phyloP scores from a whole-genome alignment of 2,329 filamentous ascomycete species.

The Aspergillus brasiliensis region DNA sequence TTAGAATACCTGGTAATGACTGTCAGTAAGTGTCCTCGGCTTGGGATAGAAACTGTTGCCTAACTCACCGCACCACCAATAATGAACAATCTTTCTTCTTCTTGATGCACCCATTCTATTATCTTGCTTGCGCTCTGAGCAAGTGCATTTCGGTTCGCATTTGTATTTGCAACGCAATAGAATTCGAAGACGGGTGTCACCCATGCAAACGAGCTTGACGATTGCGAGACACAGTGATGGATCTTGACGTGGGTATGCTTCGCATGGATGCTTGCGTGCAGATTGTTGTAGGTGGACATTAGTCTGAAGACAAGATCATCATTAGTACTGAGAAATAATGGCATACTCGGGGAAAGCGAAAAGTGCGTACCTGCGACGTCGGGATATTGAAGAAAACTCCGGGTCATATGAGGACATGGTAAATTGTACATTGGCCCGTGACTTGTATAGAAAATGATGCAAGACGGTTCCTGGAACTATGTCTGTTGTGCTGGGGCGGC shows the following conservation, averaged over 20 bases:
- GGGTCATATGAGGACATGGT: constrained; percentile 81
- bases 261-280: constrained; percentile 83
- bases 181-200: constrained; percentile 88
- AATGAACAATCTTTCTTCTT: constrained; percentile 94
- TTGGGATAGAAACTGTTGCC: neutral
- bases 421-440: constrained; percentile 91
- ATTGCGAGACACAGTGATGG: constrained; percentile 74
- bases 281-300: constrained; percentile 79
- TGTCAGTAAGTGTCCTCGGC: neutral
- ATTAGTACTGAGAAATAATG: neutral
- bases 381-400: constrained; percentile 62
- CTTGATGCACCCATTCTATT: constrained; percentile 85
- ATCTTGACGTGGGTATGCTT: constrained; percentile 85
- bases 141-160: constrained; percentile 62
- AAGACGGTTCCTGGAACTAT: constrained; percentile 79
- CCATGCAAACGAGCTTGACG: constrained; percentile 83
- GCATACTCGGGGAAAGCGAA: neutral
- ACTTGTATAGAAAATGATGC: constrained; percentile 95
- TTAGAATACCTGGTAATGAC: constrained; percentile 12
- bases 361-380: constrained; percentile 59
- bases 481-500: constrained; percentile 71
- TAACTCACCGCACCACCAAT: constrained; percentile 84
- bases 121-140: constrained; percentile 86
- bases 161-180: constrained; percentile 88
- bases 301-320: constrained; percentile 49